These are phyloP conservation scores for Gastrodia elata DNA, from an alignment of 106 monocot species.

Conservation along the genomic window DNA sequence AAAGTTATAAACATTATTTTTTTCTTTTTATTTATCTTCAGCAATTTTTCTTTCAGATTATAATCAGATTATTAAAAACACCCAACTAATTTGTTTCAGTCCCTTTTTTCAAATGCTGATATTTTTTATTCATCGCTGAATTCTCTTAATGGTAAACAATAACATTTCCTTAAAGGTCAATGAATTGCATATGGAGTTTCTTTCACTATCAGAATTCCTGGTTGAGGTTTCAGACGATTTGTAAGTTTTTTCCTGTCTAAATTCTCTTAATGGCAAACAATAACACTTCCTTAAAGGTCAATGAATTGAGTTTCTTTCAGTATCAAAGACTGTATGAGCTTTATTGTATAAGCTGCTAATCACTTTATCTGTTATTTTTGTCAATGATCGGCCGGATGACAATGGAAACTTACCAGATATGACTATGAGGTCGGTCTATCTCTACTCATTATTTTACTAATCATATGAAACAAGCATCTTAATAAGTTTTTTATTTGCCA, in stretches of 20 bases:
- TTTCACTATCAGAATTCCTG: conserved; percentile 76
- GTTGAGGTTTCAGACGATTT: conserved; percentile 93
- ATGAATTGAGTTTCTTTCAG: neutral
- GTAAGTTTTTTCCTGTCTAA: conserved; percentile 35
- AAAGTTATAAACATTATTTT: no score
- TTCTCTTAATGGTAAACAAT: neutral
- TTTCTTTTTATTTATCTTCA: neutral
- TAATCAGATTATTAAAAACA: neutral
- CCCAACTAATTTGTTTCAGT: neutral
- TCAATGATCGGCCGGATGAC: neutral
- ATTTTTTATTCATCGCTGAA: neutral
- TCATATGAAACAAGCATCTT: neutral
- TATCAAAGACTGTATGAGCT: neutral
- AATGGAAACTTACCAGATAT: conserved; percentile 35
- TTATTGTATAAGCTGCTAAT: neutral
- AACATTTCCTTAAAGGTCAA: conserved; percentile 43
- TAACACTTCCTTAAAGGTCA: no score
- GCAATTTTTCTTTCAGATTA: neutral
- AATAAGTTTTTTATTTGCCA: neutral
- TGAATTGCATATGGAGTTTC: conserved; percentile 86
- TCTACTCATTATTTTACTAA: neutral
- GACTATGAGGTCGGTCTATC: conserved; percentile 76
- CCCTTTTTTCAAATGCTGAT: neutral
- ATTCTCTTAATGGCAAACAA: neutral
- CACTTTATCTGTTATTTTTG: neutral